Conservation (phyloP, 768 basidiomycete genomes). For the Gautieria morchelliformis region DNA sequence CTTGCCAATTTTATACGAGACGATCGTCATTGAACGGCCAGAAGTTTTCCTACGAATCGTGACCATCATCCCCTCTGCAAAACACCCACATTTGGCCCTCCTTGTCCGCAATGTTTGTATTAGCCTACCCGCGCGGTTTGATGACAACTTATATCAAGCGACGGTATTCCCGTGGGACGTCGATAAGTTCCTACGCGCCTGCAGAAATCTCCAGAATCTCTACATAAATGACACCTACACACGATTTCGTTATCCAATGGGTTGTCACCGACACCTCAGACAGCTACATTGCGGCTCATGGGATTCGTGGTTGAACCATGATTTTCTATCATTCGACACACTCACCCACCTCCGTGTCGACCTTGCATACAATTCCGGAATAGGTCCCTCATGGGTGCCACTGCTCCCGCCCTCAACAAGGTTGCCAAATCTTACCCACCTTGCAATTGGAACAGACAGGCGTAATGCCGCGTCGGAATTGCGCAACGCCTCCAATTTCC, state of each 20-base stretch:
- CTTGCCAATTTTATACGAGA: conserved; percentile 6
- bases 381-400: background rate
- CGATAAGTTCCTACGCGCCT: background rate
- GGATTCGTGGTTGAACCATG: background rate
- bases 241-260: too few species aligned
- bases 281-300: conserved; percentile 2
- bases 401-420: background rate
- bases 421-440: conserved; percentile 3
- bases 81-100: background rate
- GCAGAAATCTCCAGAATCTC: background rate
- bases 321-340: background rate
- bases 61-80: background rate
- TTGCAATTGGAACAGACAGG: background rate
- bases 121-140: background rate
- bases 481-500: background rate
- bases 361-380: background rate
- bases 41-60: background rate
- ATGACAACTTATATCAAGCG: too few species aligned
- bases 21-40: background rate
- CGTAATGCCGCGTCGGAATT: background rate
- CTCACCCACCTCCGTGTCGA: conserved; percentile 5
- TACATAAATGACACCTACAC: background rate
- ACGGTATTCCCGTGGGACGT: background rate
- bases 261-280: background rate
- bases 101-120: conserved; percentile 2